Percentiles rank a stretch among this genome's conserved stretches.
These are phyloP conservation scores for Daldinia childiae DNA, from an alignment of 495 filamentous ascomycete genomes.

Conservation along the genomic window DNA sequence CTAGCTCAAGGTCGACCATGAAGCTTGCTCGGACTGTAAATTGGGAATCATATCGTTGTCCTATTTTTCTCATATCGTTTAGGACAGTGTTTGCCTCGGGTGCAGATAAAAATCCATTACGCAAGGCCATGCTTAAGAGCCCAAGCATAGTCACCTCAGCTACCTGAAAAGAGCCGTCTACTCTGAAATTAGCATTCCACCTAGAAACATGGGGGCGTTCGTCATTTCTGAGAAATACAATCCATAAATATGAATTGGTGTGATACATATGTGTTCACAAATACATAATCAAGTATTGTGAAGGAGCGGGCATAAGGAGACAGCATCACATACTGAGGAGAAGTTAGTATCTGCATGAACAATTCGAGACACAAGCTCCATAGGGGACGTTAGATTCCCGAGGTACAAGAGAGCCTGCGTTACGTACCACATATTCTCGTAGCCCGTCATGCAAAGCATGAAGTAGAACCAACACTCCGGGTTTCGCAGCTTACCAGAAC, in stretches of 20 bases:
- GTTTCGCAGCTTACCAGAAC: slow-evolving; percentile 28
- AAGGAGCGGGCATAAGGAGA: slow-evolving; percentile 9
- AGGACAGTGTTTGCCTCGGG: slow-evolving; percentile 32
- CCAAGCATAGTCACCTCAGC: slow-evolving; percentile 32
- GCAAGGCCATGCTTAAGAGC: slow-evolving; percentile 41
- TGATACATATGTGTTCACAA: not conserved
- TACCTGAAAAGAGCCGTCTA: slow-evolving; percentile 33
- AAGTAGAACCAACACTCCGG: slow-evolving; percentile 44
- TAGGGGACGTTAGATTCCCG: not conserved
- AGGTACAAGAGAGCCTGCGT: not conserved
- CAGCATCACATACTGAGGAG: slow-evolving; percentile 18
- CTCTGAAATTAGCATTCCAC: slow-evolving; percentile 14
- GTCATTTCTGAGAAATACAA: not conserved
- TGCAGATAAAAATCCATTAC: slow-evolving; percentile 27
- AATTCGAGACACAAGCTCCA: not conserved
- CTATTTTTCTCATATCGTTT: slow-evolving; percentile 23
- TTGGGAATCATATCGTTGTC: slow-evolving; percentile 26
- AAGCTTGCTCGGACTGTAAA: slow-evolving; percentile 35
- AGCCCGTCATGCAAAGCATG: slow-evolving; percentile 40
- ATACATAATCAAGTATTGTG: not conserved
- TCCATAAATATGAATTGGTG: not conserved
- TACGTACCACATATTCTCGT: slow-evolving; percentile 41
- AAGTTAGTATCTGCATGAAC: slow-evolving; percentile 17
- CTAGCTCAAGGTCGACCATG: slow-evolving; percentile 41
- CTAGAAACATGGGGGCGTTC: not conserved